A percentile compares a stretch with the other conserved stretches of the same genome.
phyloP scores from a whole-genome alignment of 139 green algal genomes.

The Parachlorella kessleri region DNA sequence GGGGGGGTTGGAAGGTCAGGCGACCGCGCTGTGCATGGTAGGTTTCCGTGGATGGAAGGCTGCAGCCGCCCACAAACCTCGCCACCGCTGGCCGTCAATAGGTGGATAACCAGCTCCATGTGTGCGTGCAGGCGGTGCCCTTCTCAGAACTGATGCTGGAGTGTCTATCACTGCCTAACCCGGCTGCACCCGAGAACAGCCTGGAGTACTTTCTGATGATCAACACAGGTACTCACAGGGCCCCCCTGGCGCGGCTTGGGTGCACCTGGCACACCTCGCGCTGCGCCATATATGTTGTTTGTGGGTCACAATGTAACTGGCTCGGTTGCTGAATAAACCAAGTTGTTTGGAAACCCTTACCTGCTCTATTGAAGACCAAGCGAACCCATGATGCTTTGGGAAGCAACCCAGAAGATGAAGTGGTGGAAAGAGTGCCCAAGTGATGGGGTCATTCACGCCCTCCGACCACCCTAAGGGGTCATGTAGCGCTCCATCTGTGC shows the following conservation, averaged over 20 bases:
- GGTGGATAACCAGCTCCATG: no score
- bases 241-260: background rate
- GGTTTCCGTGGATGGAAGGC: no score
- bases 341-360: no score
- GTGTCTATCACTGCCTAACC: constrained; percentile 16
- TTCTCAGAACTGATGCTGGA: constrained; percentile 58
- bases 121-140: constrained; percentile 35
- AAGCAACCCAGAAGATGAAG: background rate
- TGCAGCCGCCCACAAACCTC: background rate
- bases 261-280: background rate
- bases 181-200: constrained; percentile 30
- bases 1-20: no score
- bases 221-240: constrained; percentile 45
- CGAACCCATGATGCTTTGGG: background rate
- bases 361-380: background rate
- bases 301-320: background rate
- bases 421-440: background rate
- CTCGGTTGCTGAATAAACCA: no score
- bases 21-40: no score
- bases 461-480: background rate
- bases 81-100: no score
- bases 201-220: constrained; percentile 67
- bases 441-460: background rate
- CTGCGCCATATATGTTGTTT: background rate
- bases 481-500: background rate